Percentiles rank a stretch among this genome's conserved stretches.
Conservation (phyloP, 768 basidiomycete genomes). For the Agrocybe chaxingu region DNA sequence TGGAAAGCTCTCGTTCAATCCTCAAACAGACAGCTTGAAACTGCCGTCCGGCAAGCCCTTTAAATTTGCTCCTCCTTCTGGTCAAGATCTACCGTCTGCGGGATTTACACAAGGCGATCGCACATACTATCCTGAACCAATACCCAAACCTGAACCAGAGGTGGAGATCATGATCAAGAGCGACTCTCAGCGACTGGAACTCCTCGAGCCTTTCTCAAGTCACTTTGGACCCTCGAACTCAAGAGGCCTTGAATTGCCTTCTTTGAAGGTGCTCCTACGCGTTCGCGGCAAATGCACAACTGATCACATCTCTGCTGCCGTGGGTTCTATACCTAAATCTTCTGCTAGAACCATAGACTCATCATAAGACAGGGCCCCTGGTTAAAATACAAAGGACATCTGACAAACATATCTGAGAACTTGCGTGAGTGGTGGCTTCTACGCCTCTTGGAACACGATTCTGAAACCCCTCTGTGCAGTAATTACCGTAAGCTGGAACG, state of each 20-base stretch:
- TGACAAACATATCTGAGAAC: conserved; percentile 96
- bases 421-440: conserved; percentile 53
- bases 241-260: conserved; percentile 70
- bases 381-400: conserved; percentile 98
- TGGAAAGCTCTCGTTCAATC: conserved; percentile 92
- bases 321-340: conserved; percentile 29
- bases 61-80: conserved; percentile 80
- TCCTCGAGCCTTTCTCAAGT: conserved; percentile 79
- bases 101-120: conserved; percentile 78
- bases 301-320: conserved; percentile 97
- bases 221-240: conserved; percentile 60
- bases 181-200: conserved; percentile 81
- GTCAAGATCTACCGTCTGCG: conserved; percentile 76
- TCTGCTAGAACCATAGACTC: not conserved
- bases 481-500: conserved; percentile 60
- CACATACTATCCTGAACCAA: conserved; percentile 76
- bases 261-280: conserved; percentile 81
- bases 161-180: conserved; percentile 75
- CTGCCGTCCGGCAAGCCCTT: conserved; percentile 73
- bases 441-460: not conserved
- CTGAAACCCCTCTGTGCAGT: conserved; percentile 41
- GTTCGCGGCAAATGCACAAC: conserved; percentile 99
- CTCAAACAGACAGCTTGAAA: conserved; percentile 69
- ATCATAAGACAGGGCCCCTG: conserved; percentile 72
- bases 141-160: conserved; percentile 71